These are phyloP conservation scores for Tricholoma sp. DNA, from an alignment of 768 basidiomycete species.

Conservation along the genomic window DNA sequence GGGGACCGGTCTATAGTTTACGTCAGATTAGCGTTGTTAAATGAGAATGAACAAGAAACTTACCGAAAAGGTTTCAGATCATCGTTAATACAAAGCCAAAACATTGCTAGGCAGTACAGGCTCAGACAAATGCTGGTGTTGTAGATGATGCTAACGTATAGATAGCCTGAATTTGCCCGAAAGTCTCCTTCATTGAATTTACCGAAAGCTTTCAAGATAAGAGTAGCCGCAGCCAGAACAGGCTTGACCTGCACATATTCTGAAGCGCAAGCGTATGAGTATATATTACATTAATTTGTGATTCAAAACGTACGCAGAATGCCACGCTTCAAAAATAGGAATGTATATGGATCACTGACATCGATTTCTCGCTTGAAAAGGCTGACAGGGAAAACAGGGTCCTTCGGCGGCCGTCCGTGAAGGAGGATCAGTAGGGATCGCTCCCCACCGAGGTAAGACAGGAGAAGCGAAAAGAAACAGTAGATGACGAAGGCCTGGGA, in stretches of 20 bases:
- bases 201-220: slow-evolving; percentile 81
- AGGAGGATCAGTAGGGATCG: slow-evolving; percentile 87
- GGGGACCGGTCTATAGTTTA: slow-evolving; percentile 66
- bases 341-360: slow-evolving; percentile 90
- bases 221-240: slow-evolving; percentile 73
- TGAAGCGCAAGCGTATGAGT: slow-evolving; percentile 26
- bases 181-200: slow-evolving; percentile 91
- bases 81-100: slow-evolving; percentile 89
- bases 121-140: slow-evolving; percentile 76
- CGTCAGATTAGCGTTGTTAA: not conserved
- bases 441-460: slow-evolving; percentile 88
- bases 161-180: slow-evolving; percentile 79
- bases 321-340: slow-evolving; percentile 90
- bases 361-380: slow-evolving; percentile 86
- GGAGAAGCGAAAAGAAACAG: slow-evolving; percentile 80
- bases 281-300: not conserved
- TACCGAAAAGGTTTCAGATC: slow-evolving; percentile 89
- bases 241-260: slow-evolving; percentile 99
- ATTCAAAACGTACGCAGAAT: slow-evolving; percentile 65
- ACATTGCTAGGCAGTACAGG: slow-evolving; percentile 90
- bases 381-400: slow-evolving; percentile 79
- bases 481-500: slow-evolving; percentile 88
- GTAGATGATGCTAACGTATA: slow-evolving; percentile 85
- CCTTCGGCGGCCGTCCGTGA: slow-evolving; percentile 86
- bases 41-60: slow-evolving; percentile 16